Evolutionary conservation across 495 filamentous ascomycete genomes (phyloP).

Genomic region (Penicillium macrosclerotiorum): DNA sequence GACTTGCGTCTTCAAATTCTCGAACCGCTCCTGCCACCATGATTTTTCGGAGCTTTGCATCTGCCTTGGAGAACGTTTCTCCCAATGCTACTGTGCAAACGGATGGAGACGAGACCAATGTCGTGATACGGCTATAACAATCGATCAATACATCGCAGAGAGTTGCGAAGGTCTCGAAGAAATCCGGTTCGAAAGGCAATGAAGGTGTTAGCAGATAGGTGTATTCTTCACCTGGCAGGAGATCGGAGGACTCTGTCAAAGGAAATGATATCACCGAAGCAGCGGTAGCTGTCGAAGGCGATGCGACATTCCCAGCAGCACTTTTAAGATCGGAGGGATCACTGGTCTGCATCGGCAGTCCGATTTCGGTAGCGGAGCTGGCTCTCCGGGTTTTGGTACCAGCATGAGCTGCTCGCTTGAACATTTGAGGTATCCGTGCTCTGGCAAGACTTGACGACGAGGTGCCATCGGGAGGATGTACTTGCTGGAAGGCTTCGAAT

Average conservation of each 20-base stretch:
- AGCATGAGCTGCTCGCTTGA: constrained; percentile 66
- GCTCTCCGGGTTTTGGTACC: constrained; percentile 68
- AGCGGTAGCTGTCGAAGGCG: constrained; percentile 38
- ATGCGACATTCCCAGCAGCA: constrained; percentile 37
- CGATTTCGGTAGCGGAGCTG: constrained; percentile 66
- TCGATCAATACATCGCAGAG: constrained; percentile 95
- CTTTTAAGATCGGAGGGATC: constrained; percentile 51
- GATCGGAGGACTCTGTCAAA: constrained; percentile 51
- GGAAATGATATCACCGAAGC: constrained; percentile 45
- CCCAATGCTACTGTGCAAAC: constrained; percentile 61
- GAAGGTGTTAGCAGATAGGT: constrained; percentile 82
- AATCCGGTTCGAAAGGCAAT: constrained; percentile 97
- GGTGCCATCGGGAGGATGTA: constrained; percentile 73
- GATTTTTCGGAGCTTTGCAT: constrained; percentile 78
- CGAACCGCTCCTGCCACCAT: constrained; percentile 80
- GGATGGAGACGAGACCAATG: constrained; percentile 64
- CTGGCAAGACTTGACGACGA: constrained; percentile 69
- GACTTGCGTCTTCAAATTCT: constrained; percentile 88
- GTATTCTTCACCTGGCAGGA: constrained; percentile 74
- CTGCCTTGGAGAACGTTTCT: constrained; percentile 87
- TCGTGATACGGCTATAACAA: constrained; percentile 76
- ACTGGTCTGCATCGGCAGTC: constrained; percentile 55
- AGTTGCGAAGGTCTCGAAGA: constrained; percentile 95
- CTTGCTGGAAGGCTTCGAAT: constrained; percentile 88
- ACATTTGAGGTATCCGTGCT: constrained; percentile 83